Base-by-base conservation (phyloP, 2,329 filamentous ascomycete species). In the Microdochium paspali region DNA sequence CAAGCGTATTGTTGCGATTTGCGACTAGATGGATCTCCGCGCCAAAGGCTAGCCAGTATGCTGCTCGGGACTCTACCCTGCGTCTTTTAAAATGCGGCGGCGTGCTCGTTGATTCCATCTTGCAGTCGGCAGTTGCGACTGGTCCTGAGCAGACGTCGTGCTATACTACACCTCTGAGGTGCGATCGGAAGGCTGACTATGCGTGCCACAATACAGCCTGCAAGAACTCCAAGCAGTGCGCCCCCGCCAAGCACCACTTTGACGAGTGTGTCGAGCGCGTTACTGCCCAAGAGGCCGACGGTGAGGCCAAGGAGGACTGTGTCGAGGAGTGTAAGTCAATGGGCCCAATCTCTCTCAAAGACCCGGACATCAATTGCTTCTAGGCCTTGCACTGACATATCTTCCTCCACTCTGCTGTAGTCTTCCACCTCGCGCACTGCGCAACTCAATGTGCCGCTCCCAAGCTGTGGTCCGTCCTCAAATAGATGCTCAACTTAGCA, bases 351-450 rank as follows among this genome's bases (percentile, higher is more conserved):
- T 23, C 24, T 18, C 23, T 13, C 28, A n/a, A 12, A 10, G 18
- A 24, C 10, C n/a, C 26, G n/a, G n/a, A 3, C 30, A 3, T 20
- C 13, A 10, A 18, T 21, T 30, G 9, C 26, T 9, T 30, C 26
- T 9, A 15, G 31, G 31, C 4, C 31, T 12, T 18, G 5, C 31
- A 6, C 6, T 4, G 5, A 15, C 18, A 18, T 35, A n/a, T 35
- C 13, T 6, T 35, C 31, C 13, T 35, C 31, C 6, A 15, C 18
- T 25, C 21, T 28, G 42, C 46, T 46, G n/a, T 59, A 96, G 91
- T 96, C 79, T 98, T 98, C 86, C 91, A 98, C 73, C 87, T 98
- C 61, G 84, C 87, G 61, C 93, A 97, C 79, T 98, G 93, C 76
- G 89, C 91, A 54, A 87, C 81, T 62, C 76, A 85, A 66, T 98